Base-by-base conservation (phyloP, 2,329 filamentous ascomycete species). In the Ophiocordyceps australis region DNA sequence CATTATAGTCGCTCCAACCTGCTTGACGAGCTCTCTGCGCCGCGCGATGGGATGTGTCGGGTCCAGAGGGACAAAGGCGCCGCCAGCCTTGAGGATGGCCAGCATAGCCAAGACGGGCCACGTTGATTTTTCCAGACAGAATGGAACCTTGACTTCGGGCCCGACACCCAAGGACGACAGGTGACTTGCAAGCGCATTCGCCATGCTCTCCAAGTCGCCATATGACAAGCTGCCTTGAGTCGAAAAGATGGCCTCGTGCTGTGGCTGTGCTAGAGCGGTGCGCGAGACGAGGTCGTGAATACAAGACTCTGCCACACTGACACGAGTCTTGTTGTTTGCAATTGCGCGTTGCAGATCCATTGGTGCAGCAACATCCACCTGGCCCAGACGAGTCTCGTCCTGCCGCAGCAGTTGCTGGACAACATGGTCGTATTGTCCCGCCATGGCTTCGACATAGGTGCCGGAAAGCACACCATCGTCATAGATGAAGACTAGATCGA, bases 21-120 rank as follows among this genome's bases (percentile, higher is more conserved):
- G 23, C 4, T 28, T n/a, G 10, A 35, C 9, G 7, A 39, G 17
- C 9, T 26, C 22, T 8, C 31, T 13, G n/a, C 16, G 23, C 3
- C 23, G 23, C 3, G 4, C 5, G n/a, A 7, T 13, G 2, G 36
- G 37, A 17, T 34, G 29, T 4, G 30, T 28, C 3, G 32, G 24
- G 25, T 47, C 45, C 11, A 49, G 31, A 29, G 37, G 25, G 4
- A 46, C 32, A 24, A 33, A 37, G 33, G 17, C 37, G 9, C 34
- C 42, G 4, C 43, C 45, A 5, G 39, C 33, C 22, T 43, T 42
- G 15, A 45, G 30, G 13, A 45, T 28, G 6, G 29, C 41, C 11
- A 44, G 15, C 18, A 39, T 32, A 2, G 36, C 31, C 1, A 43
- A 30, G 2, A 33, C 7, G 11, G 33, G 32, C 32, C 31, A 36